Percentiles rank a stretch among this genome's conserved stretches.
phyloP scores from a whole-genome alignment of 2,329 filamentous ascomycete species.

The Helminthosporium solani region DNA sequence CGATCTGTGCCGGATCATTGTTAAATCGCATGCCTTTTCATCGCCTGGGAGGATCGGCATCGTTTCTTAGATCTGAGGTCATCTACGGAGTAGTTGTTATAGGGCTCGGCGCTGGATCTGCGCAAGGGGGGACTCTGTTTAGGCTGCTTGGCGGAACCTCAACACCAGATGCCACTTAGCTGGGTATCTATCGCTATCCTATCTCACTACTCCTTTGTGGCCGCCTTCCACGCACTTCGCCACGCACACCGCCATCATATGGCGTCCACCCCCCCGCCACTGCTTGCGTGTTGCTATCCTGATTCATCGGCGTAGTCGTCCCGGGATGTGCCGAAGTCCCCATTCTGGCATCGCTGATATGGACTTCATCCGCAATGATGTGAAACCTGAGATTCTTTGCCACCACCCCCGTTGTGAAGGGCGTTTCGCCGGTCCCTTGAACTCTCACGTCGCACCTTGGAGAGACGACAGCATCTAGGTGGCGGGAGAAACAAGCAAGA shows the following conservation, averaged over 20 bases:
- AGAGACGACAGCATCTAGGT: neutral
- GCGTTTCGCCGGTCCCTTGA: neutral
- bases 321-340: no score
- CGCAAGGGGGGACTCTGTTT: conserved; percentile 1
- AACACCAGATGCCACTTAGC: conserved; percentile 13
- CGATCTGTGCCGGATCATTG: no score
- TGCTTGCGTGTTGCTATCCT: neutral
- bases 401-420: neutral
- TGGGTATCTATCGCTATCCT: conserved; percentile 1
- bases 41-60: no score
- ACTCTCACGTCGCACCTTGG: neutral
- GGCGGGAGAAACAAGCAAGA: conserved; percentile 1
- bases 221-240: neutral
- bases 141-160: conserved; percentile 15
- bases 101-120: no score
- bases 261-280: neutral
- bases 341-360: neutral
- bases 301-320: no score
- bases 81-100: no score
- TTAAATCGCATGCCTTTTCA: no score
- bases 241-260: neutral
- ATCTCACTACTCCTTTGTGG: conserved; percentile 1
- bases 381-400: neutral
- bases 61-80: no score
- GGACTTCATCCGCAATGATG: neutral